Percentiles rank a stretch among this genome's conserved stretches.
phyloP scores from a whole-genome alignment of 2,329 filamentous ascomycete species.

The Colletotrichum gloeosporioides region DNA sequence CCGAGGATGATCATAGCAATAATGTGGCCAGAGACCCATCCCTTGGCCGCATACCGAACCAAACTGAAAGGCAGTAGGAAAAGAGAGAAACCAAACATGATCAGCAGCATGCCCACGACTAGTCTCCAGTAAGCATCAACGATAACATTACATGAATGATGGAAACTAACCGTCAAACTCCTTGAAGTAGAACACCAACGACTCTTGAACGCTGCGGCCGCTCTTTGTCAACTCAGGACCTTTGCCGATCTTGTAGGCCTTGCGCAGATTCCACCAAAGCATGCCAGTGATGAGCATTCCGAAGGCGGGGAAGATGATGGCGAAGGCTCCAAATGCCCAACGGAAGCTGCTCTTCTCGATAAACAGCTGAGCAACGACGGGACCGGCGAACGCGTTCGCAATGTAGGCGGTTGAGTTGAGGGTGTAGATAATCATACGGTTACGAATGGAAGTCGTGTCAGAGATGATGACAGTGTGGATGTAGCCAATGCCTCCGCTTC shows the following conservation, averaged over 20 bases:
- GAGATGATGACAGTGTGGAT: constrained; percentile 34
- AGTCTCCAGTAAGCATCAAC: neutral
- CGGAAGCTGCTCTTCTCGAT: constrained; percentile 29
- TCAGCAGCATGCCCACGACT: constrained; percentile 52
- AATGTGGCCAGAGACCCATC: constrained; percentile 48
- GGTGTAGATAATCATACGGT: constrained; percentile 35
- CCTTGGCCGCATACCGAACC: constrained; percentile 43
- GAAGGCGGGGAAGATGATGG: constrained; percentile 56
- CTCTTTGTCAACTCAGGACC: constrained; percentile 21
- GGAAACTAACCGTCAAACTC: constrained; percentile 31
- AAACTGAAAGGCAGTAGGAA: constrained; percentile 65
- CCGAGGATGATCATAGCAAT: constrained; percentile 41
- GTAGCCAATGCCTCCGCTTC: constrained; percentile 36
- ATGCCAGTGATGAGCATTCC: constrained; percentile 8
- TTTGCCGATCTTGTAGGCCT: constrained; percentile 18
- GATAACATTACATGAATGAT: accelerated
- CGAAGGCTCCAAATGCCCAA: constrained; percentile 59
- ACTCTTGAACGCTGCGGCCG: constrained; percentile 27
- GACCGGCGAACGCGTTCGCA: constrained; percentile 37
- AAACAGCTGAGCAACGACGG: constrained; percentile 28
- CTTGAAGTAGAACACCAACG: constrained; percentile 21
- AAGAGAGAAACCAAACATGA: constrained; percentile 53
- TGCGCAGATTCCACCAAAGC: constrained; percentile 19
- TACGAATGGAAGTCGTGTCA: constrained; percentile 33
- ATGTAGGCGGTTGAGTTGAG: constrained; percentile 39